Conservation (phyloP, 176 grass and related monocot genomes). For the Elaeis guineensis region DNA sequence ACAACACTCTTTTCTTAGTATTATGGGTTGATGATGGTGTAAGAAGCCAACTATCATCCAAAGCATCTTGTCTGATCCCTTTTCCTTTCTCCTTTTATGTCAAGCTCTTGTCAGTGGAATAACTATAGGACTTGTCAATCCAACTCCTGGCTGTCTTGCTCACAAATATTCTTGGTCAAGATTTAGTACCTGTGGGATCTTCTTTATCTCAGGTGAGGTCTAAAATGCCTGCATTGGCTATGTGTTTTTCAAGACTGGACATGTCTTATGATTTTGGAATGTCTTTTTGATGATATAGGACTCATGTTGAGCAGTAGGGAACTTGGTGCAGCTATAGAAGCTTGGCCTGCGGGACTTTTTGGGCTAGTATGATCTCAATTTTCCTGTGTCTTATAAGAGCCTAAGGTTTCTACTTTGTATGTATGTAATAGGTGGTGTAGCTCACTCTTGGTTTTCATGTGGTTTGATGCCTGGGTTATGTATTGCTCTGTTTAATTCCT, state of each 20-base stretch:
- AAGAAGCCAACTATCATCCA: not conserved
- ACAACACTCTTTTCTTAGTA: not conserved
- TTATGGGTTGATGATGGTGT: not conserved
- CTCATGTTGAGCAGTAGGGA: constrained; percentile 65
- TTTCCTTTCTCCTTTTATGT: constrained; percentile 21
- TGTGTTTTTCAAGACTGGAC: not conserved
- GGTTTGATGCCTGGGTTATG: too few relatives aligned
- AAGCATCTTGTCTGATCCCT: not conserved
- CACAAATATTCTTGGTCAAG: constrained; percentile 65
- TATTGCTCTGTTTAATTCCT: too few relatives aligned
- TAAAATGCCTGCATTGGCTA: constrained; percentile 3
- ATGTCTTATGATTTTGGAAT: constrained; percentile 9
- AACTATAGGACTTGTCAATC: constrained; percentile 56
- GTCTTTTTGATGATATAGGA: constrained; percentile 30
- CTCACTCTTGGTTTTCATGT: too few relatives aligned
- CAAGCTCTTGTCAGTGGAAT: constrained; percentile 63
- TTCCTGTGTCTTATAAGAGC: constrained; percentile 4
- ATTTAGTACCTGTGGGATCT: constrained; percentile 87
- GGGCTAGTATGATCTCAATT: constrained; percentile 60
- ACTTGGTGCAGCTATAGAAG: constrained; percentile 65
- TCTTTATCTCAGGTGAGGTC: constrained; percentile 60
- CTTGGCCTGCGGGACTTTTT: constrained; percentile 86
- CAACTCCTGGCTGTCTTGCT: constrained; percentile 70
- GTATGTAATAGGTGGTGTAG: too few relatives aligned
- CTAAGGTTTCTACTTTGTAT: not conserved